Conservation (phyloP, 441 rosid genomes). For the Eutrema salsugineum region DNA sequence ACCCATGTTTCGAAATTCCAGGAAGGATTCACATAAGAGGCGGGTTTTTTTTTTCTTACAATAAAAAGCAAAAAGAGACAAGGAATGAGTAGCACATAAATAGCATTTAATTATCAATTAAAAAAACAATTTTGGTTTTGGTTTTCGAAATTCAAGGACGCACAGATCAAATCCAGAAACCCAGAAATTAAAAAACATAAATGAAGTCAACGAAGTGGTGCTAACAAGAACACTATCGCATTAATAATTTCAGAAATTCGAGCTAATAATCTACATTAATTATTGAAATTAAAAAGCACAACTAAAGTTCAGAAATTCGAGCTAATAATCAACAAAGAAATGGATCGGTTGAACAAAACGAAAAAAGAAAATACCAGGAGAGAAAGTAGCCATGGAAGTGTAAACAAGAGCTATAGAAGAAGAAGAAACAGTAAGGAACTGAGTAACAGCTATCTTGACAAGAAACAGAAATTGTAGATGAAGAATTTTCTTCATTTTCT, state of each 20-base stretch:
- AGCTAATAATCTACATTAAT: background rate
- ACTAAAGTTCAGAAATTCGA: background rate
- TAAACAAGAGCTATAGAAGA: slow-evolving; percentile 38
- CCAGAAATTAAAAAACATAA: background rate
- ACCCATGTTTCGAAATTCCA: background rate
- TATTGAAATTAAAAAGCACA: background rate
- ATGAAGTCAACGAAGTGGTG: slow-evolving; percentile 16
- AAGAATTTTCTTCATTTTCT: background rate
- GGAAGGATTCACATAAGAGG: background rate
- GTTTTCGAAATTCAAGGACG: slow-evolving; percentile 3
- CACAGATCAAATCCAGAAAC: slow-evolving; percentile 16
- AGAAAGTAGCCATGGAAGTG: slow-evolving; percentile 51
- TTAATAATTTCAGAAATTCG: background rate
- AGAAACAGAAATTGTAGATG: slow-evolving; percentile 18
- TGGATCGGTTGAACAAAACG: background rate
- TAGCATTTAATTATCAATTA: slow-evolving; percentile 13
- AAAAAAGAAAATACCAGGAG: slow-evolving; percentile 48
- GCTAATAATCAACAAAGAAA: background rate
- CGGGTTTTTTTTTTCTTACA: background rate
- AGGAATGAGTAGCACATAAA: slow-evolving; percentile 13
- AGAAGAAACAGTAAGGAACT: slow-evolving; percentile 19
- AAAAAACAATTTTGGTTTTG: background rate
- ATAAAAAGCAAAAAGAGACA: background rate
- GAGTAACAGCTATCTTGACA: slow-evolving; percentile 25
- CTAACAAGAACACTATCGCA: background rate